Evolutionary conservation across 2,329 filamentous ascomycete genomes (phyloP).

Genomic region (Venturia effusa): DNA sequence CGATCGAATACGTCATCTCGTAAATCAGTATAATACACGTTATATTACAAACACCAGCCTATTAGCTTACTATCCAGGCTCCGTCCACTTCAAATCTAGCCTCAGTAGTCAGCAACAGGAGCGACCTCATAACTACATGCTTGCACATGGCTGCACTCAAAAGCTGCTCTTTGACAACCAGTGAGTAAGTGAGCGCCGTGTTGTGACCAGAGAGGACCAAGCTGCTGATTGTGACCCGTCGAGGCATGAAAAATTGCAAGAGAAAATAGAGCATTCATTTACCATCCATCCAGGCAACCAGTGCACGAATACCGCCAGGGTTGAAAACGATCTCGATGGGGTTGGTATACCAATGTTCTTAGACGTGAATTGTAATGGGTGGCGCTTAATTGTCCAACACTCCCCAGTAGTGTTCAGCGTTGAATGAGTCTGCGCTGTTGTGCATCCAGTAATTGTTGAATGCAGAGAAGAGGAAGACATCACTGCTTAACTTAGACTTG

Average conservation of each 20-base stretch:
- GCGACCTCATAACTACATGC: background rate
- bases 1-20: background rate
- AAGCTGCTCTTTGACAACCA: background rate
- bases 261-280: background rate
- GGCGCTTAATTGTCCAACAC: constrained; percentile 25
- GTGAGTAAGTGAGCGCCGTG: background rate
- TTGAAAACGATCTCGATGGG: background rate
- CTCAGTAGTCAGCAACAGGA: background rate
- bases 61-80: background rate
- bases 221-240: background rate
- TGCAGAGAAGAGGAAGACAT: constrained; percentile 64
- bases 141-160: background rate
- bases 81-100: background rate
- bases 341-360: background rate
- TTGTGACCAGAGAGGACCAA: background rate
- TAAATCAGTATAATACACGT: background rate
- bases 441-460: constrained; percentile 75
- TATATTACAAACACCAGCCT: background rate
- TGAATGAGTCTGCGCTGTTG: constrained; percentile 49
- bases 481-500: constrained; percentile 44
- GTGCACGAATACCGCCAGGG: background rate
- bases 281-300: background rate
- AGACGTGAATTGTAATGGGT: background rate
- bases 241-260: background rate
- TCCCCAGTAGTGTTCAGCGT: constrained; percentile 71